Base-by-base conservation (phyloP, 495 filamentous ascomycete genomes). In the Astrothelium subdiscretum region DNA sequence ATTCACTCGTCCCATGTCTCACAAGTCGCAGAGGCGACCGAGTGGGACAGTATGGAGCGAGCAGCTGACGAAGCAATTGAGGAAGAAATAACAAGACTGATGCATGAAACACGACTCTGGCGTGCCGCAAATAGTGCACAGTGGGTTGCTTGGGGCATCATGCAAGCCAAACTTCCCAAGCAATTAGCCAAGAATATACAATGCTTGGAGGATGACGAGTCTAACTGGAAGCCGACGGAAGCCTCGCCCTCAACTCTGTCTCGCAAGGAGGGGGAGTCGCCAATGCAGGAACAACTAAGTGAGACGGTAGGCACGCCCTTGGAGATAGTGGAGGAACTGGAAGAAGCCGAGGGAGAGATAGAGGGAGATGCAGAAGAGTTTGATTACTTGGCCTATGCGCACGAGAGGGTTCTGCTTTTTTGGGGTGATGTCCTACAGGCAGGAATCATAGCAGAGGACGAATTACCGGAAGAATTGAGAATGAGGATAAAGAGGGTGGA, bases 71-170 rank as follows among this genome's bases (percentile, higher is more conserved):
- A 83, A 51, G 77, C 76, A 6, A 68, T 77, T 0, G 88, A 92
- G 48, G 73, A 77, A 11, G 81, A 88, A 63, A 78, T 95, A 8
- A 75, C 83, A 32, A 80, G 79, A 59, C 77, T 97, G 31, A 69
- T 95, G 66, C 81, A 85, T 31, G 90, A 97, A 75, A 84, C 88
- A 10, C 77, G 83, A 27, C 77, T 92, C 43, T 99, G 95, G 95
- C 83, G 92, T 3, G 79, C 87, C 2, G 88, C 90, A 2, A 91
- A 90, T 71, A 88, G 86, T 22, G 92, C 90, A 1, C 86, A 91
- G 71, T 99, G 95, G 95, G 84, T 91, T 29, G 88, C 89, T 1
- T 99, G 95, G 94, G 94, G 94, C 31, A 89, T 97, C 54, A 86
- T 97, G 59, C 95, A 97, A 76, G 92, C 94, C 29, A 92, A 92